phyloP scores from a whole-genome alignment of 768 basidiomycete species.

The Agrocybe praecox region DNA sequence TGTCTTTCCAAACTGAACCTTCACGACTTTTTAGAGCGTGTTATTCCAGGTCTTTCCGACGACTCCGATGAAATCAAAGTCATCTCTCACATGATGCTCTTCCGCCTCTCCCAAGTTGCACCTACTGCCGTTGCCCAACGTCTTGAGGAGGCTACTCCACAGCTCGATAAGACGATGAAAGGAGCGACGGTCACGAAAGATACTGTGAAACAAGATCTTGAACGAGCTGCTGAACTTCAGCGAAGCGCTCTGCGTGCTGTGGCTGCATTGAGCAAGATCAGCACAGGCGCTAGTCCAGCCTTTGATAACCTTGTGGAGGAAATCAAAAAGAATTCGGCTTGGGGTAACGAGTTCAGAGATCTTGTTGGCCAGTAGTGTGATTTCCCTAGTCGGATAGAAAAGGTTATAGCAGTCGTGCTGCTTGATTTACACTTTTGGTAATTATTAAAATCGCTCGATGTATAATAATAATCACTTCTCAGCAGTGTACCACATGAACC shows the following conservation, averaged over 20 bases:
- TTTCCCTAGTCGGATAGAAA: neutral
- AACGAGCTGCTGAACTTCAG: constrained; percentile 88
- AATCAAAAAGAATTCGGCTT: constrained; percentile 63
- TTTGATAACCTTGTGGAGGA: constrained; percentile 85
- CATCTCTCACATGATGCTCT: constrained; percentile 93
- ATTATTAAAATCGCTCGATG: no score
- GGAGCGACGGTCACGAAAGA: constrained; percentile 90
- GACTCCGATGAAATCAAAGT: constrained; percentile 97
- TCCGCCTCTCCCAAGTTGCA: constrained; percentile 85
- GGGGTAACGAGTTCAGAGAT: constrained; percentile 74
- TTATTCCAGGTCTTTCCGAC: constrained; percentile 84
- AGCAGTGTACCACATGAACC: no score
- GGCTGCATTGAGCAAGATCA: constrained; percentile 82
- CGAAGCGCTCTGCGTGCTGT: constrained; percentile 87
- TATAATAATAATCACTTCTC: no score
- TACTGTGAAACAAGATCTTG: constrained; percentile 91
- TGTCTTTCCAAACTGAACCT: constrained; percentile 88
- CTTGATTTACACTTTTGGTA: no score
- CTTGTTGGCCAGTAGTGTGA: constrained; percentile 29
- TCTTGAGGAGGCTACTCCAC: constrained; percentile 82
- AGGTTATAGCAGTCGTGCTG: no score
- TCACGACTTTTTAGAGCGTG: constrained; percentile 78
- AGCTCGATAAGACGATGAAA: constrained; percentile 88
- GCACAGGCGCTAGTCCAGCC: constrained; percentile 59
- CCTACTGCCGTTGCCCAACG: constrained; percentile 82